Evolutionary conservation across 148 eudicot genomes (phyloP), one percentile per base, ranked within the genome.

Genomic region (Vaccinium corymbosum): DNA sequence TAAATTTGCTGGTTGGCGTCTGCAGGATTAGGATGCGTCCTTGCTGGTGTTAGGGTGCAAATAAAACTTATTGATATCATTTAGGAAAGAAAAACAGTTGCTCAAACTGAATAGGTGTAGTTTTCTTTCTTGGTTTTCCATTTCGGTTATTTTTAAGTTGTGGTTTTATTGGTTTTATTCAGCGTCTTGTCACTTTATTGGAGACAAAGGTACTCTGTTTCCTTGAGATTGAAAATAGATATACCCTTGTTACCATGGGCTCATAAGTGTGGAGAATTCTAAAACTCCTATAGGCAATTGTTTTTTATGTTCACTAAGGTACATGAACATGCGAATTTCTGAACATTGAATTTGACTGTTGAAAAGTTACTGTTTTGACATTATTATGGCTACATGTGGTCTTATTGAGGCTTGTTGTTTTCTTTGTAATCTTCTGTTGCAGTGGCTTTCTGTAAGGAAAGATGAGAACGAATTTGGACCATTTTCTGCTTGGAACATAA

Each of bases 361-460:
- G 59, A 29, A 52, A 53, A 27, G 16, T 25, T 53, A 56, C 25
- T 61, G 25, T 38, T 48, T 38, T 35, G 57, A 27, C 9, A 2
- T 7, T 22, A 66, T 57, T 73, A 46, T 62, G 20, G 57, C 51
- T 73, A 17, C 38, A 17, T 19, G 55, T 13, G 29, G 42, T 51
- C 17, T 70, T 64, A 71, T 56, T 46, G 75, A 61, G 76, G 11
- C 61, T 83, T 46, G 46, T 25, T 53, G 73, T 81, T n/a, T n/a
- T 84, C 80, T 75, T 74, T 73, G 80, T 75, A 62, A 77, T 83
- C 83, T 81, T 81, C 85, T 89, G 81, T 86, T 90, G 89, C 91
- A 97, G 99, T 95, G 99, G 99, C 96, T 94, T 83, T 90, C 90
- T 86, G 89, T 89, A 71, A 90, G 93, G 74, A 95, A 93, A 87